Conservation (phyloP, 1,284 basidiomycete species). For the Peniophora sp. region DNA sequence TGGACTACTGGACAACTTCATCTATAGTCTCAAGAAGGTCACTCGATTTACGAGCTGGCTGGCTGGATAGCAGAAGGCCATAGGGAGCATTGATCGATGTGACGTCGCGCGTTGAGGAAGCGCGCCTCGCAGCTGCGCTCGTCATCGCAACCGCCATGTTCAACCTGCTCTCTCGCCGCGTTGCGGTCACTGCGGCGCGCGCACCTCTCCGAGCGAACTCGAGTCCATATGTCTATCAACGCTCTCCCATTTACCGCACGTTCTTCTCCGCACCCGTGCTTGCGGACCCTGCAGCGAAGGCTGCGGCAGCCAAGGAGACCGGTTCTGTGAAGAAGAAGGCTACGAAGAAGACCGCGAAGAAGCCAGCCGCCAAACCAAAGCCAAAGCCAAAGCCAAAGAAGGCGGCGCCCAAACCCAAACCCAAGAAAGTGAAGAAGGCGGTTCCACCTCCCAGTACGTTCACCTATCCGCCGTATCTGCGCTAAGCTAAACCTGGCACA, state of each 20-base stretch:
- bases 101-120: no score
- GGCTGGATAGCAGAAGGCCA: no score
- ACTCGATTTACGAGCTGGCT: no score
- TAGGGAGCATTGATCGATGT: no score
- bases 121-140: neutral
- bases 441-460: neutral
- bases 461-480: neutral
- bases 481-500: neutral
- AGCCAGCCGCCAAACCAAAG: neutral
- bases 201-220: neutral
- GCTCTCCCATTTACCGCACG: neutral
- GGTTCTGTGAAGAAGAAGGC: neutral
- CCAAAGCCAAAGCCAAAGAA: neutral
- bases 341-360: neutral
- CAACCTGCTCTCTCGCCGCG: neutral
- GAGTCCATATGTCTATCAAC: no score
- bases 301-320: neutral
- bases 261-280: neutral
- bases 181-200: neutral
- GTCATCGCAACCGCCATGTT: neutral
- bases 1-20: no score
- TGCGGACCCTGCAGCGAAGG: neutral
- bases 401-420: neutral
- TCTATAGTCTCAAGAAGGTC: no score
- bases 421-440: neutral